These are phyloP conservation scores for Santalum album DNA, from an alignment of 164 flowering plant species.

Conservation along the genomic window DNA sequence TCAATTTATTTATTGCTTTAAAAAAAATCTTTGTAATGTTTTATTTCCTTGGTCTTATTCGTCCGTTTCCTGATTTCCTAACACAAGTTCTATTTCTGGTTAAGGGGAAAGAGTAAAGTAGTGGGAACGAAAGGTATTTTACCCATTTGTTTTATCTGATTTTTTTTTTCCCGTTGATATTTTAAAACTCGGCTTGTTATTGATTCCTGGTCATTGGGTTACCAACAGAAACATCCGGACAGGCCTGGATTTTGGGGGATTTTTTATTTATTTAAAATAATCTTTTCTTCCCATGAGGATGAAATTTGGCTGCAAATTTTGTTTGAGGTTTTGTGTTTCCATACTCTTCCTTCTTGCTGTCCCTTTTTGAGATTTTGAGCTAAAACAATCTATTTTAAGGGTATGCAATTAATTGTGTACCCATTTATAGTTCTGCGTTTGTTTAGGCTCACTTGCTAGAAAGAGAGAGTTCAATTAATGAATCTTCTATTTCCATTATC, in stretches of 20 bases:
- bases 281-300: background rate
- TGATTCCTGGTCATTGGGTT: background rate
- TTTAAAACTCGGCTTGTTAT: background rate
- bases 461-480: no score
- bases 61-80: conserved; percentile 4
- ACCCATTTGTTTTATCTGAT: background rate
- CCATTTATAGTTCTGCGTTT: no score
- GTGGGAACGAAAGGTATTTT: conserved; percentile 9
- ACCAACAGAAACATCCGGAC: background rate
- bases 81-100: conserved; percentile 9
- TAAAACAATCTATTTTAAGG: no score
- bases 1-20: conserved; percentile 1
- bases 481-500: no score
- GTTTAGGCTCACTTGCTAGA: no score
- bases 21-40: conserved; percentile 9
- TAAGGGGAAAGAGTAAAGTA: conserved; percentile 12
- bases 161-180: background rate
- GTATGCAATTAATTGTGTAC: no score
- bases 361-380: no score
- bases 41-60: conserved; percentile 28
- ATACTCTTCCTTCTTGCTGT: background rate
- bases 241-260: no score
- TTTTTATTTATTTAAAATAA: no score
- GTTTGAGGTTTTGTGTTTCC: background rate
- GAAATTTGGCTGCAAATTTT: background rate